Base-by-base conservation (phyloP, 2,329 filamentous ascomycete species). In the Botryotinia calthae region DNA sequence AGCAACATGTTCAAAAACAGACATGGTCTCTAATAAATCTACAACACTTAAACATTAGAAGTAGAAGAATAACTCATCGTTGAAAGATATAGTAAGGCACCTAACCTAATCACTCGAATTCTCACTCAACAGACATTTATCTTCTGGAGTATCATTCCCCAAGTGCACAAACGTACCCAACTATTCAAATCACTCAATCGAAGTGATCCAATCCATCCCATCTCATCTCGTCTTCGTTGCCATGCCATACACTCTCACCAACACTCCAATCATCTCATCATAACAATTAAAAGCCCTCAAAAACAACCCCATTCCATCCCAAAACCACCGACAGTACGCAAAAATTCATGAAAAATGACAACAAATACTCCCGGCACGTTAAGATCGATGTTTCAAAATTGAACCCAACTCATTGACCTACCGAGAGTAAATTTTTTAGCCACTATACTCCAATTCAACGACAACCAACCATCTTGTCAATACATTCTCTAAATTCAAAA, bases 121-220 rank as follows among this genome's bases (percentile, higher is more conserved):
- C 1, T 14, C 48, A 10, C 4, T 51, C 22, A 51, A n/a, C 48
- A 51, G n/a, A 12, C 2, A 51, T n/a, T 12, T 22, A 51, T n/a
- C 12, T n/a, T 51, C 10, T 3, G 2, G 14, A 42, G 40, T 14
- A 42, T 42, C 40, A 42, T 14, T 51, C 22, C 10, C 22, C 9
- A 12, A 25, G 5, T 10, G 5, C 4, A 25, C 4, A 0, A 9
- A 51, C 22, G 5, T 12, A n/a, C 22, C 22, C 46, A 25, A 2
- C 8, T 48, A 48, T 12, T 48, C 22, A 22, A 1, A 22, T 25
- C 1, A 22, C 46, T 4, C 46, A 51, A 6, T 51, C 4, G 10
- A 5, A 51, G 1, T 25, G n/a, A n/a, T 2, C 0, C 1, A 2
- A 5, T 25, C 10, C 4, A 5, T 12, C 22, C 12, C 22, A 5